Base-by-base conservation (phyloP, 306 rosid species). In the Lupinus albus region DNA sequence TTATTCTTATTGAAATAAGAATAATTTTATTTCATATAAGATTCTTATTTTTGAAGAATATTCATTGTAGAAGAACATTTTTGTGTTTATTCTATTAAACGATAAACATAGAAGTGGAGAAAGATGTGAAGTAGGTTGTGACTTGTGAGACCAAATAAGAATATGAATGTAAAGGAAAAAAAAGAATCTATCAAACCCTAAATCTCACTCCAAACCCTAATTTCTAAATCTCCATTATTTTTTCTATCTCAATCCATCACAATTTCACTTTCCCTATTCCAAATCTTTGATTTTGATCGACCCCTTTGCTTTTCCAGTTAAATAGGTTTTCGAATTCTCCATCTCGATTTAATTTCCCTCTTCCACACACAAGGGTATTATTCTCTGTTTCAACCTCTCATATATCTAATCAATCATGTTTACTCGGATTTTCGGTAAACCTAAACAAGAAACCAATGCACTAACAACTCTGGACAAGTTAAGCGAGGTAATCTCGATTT, bases 391-490 rank as follows among this genome's bases (percentile, higher is more conserved):
- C 60, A 55, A 30, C 72, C 45, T 68, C 36, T 54, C 68, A 45
- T 71, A 60, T 6, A 6, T 5, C 8, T 6, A 33, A 33, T 33
- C 91, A 68, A 82, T 51, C 88, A 92, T 92, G 96, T 84, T 89
- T 78, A 81, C 73, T 53, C 85, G 92, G 53, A 63, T 93, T 54
- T 85, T 89, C 9, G 97, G 97, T 20, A 93, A 89, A 74, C 89
- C 97, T 46, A 93, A 87, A 54, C 82, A 85, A 71, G 94, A 93
- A 56, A 11, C 89, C 61, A 83, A 68, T 85, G 85, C 98, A 35
- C 72, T 89, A 5, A 33, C 74, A 17, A 86, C 97, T 45, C 68
- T 93, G 60, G 96, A 88, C 78, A 93, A 88, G 84, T 69, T 93
- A 70, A 88, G 80, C 54, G 97, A 93, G 98, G 98, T 87, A 72